Conservation (phyloP, 2,329 filamentous ascomycete species). For the Didymella exigua region DNA sequence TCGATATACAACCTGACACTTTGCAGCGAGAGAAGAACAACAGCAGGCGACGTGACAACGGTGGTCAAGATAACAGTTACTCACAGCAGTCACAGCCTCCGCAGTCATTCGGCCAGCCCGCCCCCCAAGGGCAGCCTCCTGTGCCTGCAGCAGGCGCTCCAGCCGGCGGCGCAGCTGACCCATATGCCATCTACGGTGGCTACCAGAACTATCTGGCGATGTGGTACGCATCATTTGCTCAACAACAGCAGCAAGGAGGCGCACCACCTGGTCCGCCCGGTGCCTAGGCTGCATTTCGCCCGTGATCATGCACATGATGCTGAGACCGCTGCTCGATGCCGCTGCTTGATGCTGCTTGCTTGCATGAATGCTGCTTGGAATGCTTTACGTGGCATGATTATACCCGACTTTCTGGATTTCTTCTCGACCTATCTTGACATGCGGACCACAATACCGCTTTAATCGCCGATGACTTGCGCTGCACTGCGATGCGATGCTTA, state of each 20-base stretch:
- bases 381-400: slow-evolving; percentile 37
- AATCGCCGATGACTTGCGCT: slow-evolving; percentile 28
- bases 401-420: slow-evolving; percentile 25
- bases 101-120: slow-evolving; percentile 45
- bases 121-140: slow-evolving; percentile 35
- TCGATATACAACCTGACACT: slow-evolving; percentile 20
- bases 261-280: slow-evolving; percentile 43
- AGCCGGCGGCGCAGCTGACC: slow-evolving; percentile 57
- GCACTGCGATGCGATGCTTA: slow-evolving; percentile 26
- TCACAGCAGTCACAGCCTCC: slow-evolving; percentile 53
- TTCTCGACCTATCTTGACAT: slow-evolving; percentile 22
- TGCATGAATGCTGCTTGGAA: slow-evolving; percentile 45
- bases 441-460: slow-evolving; percentile 13
- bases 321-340: slow-evolving; percentile 46
- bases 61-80: slow-evolving; percentile 51
- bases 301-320: slow-evolving; percentile 46
- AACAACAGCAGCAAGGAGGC: slow-evolving; percentile 53
- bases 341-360: slow-evolving; percentile 46
- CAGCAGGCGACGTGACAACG: slow-evolving; percentile 49
- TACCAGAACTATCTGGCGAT: slow-evolving; percentile 80
- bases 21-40: slow-evolving; percentile 55
- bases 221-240: slow-evolving; percentile 75
- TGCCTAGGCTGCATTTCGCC: slow-evolving; percentile 40
- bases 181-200: slow-evolving; percentile 80
- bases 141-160: slow-evolving; percentile 44